phyloP scores from a whole-genome alignment of 257 asterid genomes.

The Paulownia fortunei region DNA sequence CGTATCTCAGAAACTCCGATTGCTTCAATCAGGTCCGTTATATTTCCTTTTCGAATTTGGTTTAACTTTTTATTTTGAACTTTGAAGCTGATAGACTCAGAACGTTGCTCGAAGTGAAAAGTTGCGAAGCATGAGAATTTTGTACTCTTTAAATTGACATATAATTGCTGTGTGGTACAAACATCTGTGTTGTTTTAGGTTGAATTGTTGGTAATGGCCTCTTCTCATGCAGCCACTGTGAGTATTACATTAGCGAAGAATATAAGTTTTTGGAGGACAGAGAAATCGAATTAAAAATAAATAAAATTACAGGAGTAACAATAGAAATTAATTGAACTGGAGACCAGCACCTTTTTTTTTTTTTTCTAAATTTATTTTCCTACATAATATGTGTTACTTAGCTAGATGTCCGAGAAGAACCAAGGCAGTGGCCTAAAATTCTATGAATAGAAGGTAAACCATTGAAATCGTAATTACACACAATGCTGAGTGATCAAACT shows the following conservation, averaged over 20 bases:
- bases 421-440: neutral
- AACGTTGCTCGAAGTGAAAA: neutral
- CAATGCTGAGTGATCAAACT: constrained; percentile 10
- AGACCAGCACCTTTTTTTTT: neutral
- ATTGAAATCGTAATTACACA: neutral
- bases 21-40: constrained; percentile 75
- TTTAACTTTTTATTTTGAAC: neutral
- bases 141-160: constrained; percentile 4
- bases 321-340: neutral
- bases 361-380: neutral
- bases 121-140: constrained; percentile 15
- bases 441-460: neutral
- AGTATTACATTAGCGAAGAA: constrained; percentile 20
- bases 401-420: constrained; percentile 8
- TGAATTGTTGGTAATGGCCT: constrained; percentile 6
- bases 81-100: neutral
- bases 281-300: neutral
- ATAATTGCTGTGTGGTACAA: neutral
- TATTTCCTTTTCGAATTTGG: constrained; percentile 1
- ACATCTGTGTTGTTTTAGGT: constrained; percentile 2
- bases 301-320: neutral
- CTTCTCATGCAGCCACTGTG: constrained; percentile 29
- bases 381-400: neutral
- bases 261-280: neutral
- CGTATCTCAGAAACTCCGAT: constrained; percentile 60